Evolutionary conservation across 495 filamentous ascomycete genomes (phyloP).

Genomic region (Margaritispora aquatica): DNA sequence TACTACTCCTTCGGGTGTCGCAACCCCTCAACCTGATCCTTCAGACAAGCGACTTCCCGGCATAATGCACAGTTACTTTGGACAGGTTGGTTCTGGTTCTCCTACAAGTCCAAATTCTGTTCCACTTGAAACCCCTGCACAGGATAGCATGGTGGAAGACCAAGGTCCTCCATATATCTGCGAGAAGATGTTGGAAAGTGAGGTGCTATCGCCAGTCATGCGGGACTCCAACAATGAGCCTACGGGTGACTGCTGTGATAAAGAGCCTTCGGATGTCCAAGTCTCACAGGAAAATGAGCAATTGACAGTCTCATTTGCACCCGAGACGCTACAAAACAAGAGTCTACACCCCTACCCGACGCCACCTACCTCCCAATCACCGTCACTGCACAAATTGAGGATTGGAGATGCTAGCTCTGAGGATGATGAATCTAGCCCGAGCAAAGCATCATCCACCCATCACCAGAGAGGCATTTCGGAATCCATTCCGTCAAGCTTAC

Average conservation of each 20-base stretch:
- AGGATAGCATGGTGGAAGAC: slow-evolving; percentile 27
- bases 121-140: slow-evolving; percentile 34
- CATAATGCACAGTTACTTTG: slow-evolving; percentile 86
- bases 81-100: slow-evolving; percentile 82
- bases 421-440: slow-evolving; percentile 28
- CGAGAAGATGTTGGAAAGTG: slow-evolving; percentile 8
- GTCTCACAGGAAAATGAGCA: slow-evolving; percentile 47
- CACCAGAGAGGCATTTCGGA: slow-evolving; percentile 36
- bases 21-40: slow-evolving; percentile 83
- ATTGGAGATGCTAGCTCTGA: slow-evolving; percentile 38
- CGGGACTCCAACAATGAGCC: slow-evolving; percentile 23
- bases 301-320: slow-evolving; percentile 28
- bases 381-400: slow-evolving; percentile 45
- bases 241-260: slow-evolving; percentile 5
- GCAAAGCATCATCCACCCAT: slow-evolving; percentile 28
- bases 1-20: slow-evolving; percentile 75
- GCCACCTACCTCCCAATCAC: slow-evolving; percentile 49
- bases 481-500: slow-evolving; percentile 33
- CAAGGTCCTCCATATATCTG: slow-evolving; percentile 10
- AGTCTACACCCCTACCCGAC: slow-evolving; percentile 46
- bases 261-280: slow-evolving; percentile 31
- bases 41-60: slow-evolving; percentile 86
- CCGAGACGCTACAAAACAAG: slow-evolving; percentile 27
- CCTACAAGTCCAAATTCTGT: slow-evolving; percentile 39
- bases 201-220: slow-evolving; percentile 33